Evolutionary conservation across 768 basidiomycete species (phyloP).

Genomic region (Strobilomyces dryophilus): DNA sequence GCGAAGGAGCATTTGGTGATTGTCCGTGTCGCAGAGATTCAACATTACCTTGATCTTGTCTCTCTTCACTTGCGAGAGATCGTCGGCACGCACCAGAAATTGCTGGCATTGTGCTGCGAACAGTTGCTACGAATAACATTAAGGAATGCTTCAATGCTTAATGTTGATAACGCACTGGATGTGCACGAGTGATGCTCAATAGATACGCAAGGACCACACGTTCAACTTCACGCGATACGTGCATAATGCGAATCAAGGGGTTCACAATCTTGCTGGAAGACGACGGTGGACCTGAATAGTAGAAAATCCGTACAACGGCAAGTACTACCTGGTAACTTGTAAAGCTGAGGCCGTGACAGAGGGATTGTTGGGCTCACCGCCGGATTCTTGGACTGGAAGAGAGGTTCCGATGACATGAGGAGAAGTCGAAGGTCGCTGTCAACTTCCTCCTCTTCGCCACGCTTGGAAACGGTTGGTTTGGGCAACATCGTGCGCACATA

Average conservation of each 20-base stretch:
- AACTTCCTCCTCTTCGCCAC: slow-evolving; percentile 48
- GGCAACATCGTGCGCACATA: slow-evolving; percentile 86
- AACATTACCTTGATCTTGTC: slow-evolving; percentile 74
- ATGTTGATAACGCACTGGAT: slow-evolving; percentile 51
- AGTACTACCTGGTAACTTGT: slow-evolving; percentile 61
- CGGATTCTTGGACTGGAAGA: slow-evolving; percentile 84
- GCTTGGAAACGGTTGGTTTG: slow-evolving; percentile 43
- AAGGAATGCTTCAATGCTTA: not conserved
- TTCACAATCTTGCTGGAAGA: slow-evolving; percentile 53
- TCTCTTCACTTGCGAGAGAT: slow-evolving; percentile 61
- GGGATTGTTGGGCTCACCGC: slow-evolving; percentile 49
- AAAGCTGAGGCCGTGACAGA: not conserved
- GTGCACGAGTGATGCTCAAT: slow-evolving; percentile 54
- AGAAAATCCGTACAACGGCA: slow-evolving; percentile 68
- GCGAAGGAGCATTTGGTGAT: slow-evolving; percentile 63
- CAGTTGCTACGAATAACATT: slow-evolving; percentile 31
- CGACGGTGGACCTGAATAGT: slow-evolving; percentile 63
- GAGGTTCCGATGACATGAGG: slow-evolving; percentile 63
- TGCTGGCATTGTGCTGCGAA: slow-evolving; percentile 59
- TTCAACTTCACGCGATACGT: slow-evolving; percentile 65
- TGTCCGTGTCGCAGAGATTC: slow-evolving; percentile 61
- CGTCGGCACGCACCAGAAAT: slow-evolving; percentile 68
- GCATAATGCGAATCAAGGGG: slow-evolving; percentile 73
- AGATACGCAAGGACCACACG: slow-evolving; percentile 73
- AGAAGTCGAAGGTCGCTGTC: slow-evolving; percentile 79